Evolutionary conservation across 2,329 filamentous ascomycete species (phyloP).

Genomic region (Dryadomyces quercus-mongolicae): DNA sequence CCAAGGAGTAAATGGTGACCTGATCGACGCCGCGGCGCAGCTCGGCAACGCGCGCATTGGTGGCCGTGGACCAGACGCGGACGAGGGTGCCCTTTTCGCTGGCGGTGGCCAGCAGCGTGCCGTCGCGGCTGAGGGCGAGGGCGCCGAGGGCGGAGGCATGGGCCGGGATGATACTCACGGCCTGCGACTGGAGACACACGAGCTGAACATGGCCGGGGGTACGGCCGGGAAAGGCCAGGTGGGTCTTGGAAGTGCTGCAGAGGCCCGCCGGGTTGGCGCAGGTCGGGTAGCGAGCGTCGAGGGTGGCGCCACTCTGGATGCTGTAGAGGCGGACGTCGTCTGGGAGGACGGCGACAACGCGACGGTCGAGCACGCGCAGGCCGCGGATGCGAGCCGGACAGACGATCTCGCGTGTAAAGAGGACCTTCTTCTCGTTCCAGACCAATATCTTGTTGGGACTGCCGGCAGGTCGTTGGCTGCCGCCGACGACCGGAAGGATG

Average conservation of each 20-base stretch:
- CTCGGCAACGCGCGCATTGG: conserved; percentile 70
- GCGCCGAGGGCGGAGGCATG: conserved; percentile 71
- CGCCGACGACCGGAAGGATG: conserved; percentile 81
- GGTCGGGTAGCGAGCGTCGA: conserved; percentile 70
- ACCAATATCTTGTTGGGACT: conserved; percentile 79
- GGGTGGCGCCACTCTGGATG: conserved; percentile 59
- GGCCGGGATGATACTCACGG: conserved; percentile 87
- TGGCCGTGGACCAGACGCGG: conserved; percentile 70
- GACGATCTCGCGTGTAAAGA: conserved; percentile 62
- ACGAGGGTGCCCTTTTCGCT: conserved; percentile 87
- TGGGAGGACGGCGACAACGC: conserved; percentile 68
- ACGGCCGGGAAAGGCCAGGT: conserved; percentile 73
- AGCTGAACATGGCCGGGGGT: conserved; percentile 82
- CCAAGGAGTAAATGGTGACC: conserved; percentile 75
- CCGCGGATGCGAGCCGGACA: conserved; percentile 71
- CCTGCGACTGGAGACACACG: conserved; percentile 63
- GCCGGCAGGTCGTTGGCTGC: conserved; percentile 74
- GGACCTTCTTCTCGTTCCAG: conserved; percentile 79
- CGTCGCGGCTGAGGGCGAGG: conserved; percentile 68
- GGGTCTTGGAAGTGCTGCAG: conserved; percentile 61
- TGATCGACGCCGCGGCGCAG: conserved; percentile 80
- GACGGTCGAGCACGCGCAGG: conserved; percentile 62
- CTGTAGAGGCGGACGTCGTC: conserved; percentile 74
- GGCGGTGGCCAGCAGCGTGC: conserved; percentile 73
- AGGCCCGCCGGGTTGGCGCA: conserved; percentile 73